Evolutionary conservation across 192 early-diverging fungal genomes (phyloP).

Genomic region (Spizellomyces punctatus): DNA sequence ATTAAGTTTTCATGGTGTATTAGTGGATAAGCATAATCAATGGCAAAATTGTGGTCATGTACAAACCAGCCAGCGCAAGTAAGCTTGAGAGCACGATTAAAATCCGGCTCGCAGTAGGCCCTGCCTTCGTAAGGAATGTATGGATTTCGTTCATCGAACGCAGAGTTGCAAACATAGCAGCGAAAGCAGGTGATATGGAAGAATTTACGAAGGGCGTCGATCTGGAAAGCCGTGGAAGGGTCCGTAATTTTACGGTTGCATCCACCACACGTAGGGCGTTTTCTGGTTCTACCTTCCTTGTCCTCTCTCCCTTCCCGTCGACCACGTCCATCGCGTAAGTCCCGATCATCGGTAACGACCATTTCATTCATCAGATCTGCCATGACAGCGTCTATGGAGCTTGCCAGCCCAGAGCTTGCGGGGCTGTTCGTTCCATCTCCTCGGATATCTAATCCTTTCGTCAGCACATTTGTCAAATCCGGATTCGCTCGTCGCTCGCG

Average conservation of each 20-base stretch:
- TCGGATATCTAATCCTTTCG: not conserved
- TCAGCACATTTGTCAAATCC: not conserved
- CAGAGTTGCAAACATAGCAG: constrained; percentile 57
- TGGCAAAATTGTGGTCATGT: constrained; percentile 33
- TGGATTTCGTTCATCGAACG: constrained; percentile 51
- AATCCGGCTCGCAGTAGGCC: constrained; percentile 66
- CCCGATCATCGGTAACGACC: constrained; percentile 20
- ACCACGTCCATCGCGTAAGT: not conserved
- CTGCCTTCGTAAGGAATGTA: constrained; percentile 61
- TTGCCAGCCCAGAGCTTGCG: not conserved
- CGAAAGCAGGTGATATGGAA: constrained; percentile 25
- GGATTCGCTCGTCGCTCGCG: not conserved
- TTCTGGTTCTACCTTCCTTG: not conserved
- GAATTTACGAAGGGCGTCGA: constrained; percentile 28
- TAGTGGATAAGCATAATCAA: not conserved
- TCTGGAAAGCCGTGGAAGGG: constrained; percentile 31
- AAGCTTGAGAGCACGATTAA: constrained; percentile 41
- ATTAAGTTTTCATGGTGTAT: constrained; percentile 64
- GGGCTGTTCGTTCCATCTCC: not conserved
- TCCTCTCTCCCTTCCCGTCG: not conserved
- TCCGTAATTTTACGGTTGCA: constrained; percentile 32
- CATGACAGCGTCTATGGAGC: constrained; percentile 42
- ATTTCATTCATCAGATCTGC: constrained; percentile 46
- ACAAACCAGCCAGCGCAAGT: constrained; percentile 60
- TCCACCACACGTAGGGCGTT: constrained; percentile 21